These are phyloP conservation scores for Aquilaria sinensis DNA, from an alignment of 345 rosid genomes.

Conservation along the genomic window DNA sequence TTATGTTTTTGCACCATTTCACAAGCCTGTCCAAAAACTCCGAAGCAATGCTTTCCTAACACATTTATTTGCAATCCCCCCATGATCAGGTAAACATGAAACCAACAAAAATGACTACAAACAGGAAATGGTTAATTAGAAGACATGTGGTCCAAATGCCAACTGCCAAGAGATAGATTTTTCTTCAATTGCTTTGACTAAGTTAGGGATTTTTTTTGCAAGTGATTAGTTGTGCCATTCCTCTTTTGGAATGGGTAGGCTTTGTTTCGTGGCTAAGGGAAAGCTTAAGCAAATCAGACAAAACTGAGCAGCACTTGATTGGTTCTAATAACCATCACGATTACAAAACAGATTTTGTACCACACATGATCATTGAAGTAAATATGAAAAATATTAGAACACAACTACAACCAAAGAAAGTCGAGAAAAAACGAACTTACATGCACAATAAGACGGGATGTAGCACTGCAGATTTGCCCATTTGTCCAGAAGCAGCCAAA, in stretches of 20 bases:
- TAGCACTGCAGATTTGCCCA: conserved; percentile 98
- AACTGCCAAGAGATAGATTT: conserved; percentile 1
- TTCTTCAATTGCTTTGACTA: not conserved
- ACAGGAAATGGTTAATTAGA: not conserved
- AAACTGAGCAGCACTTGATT: too few relatives aligned
- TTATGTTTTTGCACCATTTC: conserved; percentile 71
- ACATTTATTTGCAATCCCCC: conserved; percentile 16
- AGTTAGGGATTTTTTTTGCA: not conserved
- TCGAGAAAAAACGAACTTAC: conserved; percentile 32
- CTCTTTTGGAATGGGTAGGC: not conserved
- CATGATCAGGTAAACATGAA: not conserved
- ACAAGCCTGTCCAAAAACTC: conserved; percentile 67
- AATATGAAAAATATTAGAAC: too few relatives aligned
- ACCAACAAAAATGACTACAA: conserved; percentile 7
- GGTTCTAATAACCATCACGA: too few relatives aligned
- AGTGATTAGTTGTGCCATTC: not conserved
- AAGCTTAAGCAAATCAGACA: not conserved
- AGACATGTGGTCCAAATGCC: not conserved
- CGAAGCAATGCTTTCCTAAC: conserved; percentile 68
- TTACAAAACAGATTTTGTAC: too few relatives aligned
- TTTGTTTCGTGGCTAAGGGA: not conserved
- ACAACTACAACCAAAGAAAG: not conserved
- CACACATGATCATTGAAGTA: too few relatives aligned
- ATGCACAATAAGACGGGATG: conserved; percentile 91
- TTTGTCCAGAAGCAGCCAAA: conserved; percentile 97